Evolutionary conservation across 1,284 basidiomycete species (phyloP).

Genomic region (Testicularia cyperi): DNA sequence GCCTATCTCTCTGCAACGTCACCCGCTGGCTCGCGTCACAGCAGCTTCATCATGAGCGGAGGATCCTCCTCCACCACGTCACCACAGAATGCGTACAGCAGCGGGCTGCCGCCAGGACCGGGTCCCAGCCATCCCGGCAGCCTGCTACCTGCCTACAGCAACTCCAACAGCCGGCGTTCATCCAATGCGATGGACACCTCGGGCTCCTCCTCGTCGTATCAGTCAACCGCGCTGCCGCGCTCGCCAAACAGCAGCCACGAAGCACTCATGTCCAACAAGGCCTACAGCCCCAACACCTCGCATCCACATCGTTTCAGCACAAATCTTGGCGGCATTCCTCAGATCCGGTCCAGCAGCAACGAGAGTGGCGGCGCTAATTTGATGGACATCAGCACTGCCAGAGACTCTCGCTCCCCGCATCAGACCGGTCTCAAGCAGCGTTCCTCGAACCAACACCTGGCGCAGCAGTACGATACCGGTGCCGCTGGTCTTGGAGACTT

Average conservation of each 20-base stretch:
- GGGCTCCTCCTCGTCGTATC: constrained; percentile 16
- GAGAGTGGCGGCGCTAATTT: constrained; percentile 7
- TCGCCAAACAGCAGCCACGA: neutral
- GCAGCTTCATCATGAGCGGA: constrained; percentile 27
- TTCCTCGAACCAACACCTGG: constrained; percentile 6
- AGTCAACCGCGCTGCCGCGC: neutral
- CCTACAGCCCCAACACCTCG: constrained; percentile 31
- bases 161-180: constrained; percentile 26
- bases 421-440: constrained; percentile 4
- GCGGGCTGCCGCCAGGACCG: constrained; percentile 18
- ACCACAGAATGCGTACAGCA: constrained; percentile 17
- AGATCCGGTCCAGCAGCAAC: constrained; percentile 4
- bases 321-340: neutral
- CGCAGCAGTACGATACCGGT: constrained; percentile 16
- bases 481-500: constrained; percentile 23
- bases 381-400: constrained; percentile 29
- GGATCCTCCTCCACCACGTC: constrained; percentile 8
- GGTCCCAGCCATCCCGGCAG: constrained; percentile 15
- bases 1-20: constrained; percentile 20
- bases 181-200: constrained; percentile 41
- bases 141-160: constrained; percentile 26
- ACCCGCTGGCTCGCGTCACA: constrained; percentile 24
- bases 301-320: constrained; percentile 13
- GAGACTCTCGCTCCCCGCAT: constrained; percentile 16
- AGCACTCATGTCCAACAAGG: constrained; percentile 4